These are phyloP conservation scores for Neocallimastix lanati DNA, from an alignment of 192 early-diverging fungal species.

Conservation along the genomic window DNA sequence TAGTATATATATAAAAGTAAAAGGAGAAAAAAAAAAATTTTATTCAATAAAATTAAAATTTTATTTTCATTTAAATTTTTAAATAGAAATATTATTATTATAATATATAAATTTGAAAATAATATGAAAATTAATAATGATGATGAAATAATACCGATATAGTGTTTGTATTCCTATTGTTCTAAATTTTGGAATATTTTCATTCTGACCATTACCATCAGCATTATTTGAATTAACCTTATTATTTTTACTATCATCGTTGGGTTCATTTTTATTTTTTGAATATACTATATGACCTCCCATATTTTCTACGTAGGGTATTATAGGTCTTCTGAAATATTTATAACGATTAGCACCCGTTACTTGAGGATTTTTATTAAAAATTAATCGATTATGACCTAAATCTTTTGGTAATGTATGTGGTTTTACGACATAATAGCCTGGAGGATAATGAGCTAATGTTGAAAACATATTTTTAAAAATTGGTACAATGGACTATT, in stretches of 20 bases:
- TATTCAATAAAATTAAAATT: too few relatives aligned
- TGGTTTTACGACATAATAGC: slow-evolving; percentile 11
- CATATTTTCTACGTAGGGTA: slow-evolving; percentile 31
- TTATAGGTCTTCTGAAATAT: slow-evolving; percentile 36
- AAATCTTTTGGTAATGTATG: slow-evolving; percentile 7
- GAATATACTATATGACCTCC: slow-evolving; percentile 35
- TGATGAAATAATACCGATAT: too few relatives aligned
- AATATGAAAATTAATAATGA: too few relatives aligned
- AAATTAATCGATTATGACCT: slow-evolving; percentile 19
- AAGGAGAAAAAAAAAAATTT: too few relatives aligned
- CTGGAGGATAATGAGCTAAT: slow-evolving; percentile 15
- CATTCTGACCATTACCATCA: not conserved
- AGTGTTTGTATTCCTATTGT: slow-evolving; percentile 28
- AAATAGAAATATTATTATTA: too few relatives aligned
- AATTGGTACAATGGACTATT: slow-evolving; percentile 30
- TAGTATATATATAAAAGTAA: too few relatives aligned
- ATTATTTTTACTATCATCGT: not conserved
- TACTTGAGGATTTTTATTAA: slow-evolving; percentile 11
- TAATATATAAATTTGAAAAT: too few relatives aligned
- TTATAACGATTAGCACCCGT: slow-evolving; percentile 30
- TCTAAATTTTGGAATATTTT: slow-evolving; percentile 11
- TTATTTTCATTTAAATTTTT: too few relatives aligned
- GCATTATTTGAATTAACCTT: slow-evolving; percentile 4
- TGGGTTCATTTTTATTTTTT: not conserved
- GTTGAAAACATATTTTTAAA: slow-evolving; percentile 39